Percentiles rank a stretch among this genome's conserved stretches.
Evolutionary conservation across 176 grass and related monocot genomes (phyloP).

Genomic region (Tuctoria greenei): DNA sequence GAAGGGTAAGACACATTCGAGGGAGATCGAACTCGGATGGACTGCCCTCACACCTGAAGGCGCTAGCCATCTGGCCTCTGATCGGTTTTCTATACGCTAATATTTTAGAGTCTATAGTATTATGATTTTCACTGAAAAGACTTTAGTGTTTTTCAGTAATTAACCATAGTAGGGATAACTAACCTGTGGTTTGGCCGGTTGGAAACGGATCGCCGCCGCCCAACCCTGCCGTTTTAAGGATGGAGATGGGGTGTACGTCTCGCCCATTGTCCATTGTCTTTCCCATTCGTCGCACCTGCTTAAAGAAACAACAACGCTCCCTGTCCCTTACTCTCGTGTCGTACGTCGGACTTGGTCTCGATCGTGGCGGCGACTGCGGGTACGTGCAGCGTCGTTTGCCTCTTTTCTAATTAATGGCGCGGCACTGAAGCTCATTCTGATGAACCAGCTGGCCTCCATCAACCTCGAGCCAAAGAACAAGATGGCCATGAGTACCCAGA

Average conservation of each 20-base stretch:
- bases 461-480: background rate
- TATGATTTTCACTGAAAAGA: too few species aligned
- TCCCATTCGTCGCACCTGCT: background rate
- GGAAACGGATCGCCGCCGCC: background rate
- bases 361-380: background rate
- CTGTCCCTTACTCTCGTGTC: conserved; percentile 1
- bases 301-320: background rate
- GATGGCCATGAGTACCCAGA: background rate
- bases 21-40: too few species aligned
- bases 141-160: too few species aligned
- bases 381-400: background rate
- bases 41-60: too few species aligned
- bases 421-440: background rate
- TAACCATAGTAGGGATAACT: too few species aligned
- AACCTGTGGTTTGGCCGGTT: background rate
- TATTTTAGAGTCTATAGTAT: too few species aligned
- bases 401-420: background rate
- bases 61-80: too few species aligned
- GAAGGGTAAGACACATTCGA: too few species aligned
- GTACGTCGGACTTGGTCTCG: conserved; percentile 17
- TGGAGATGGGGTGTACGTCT: too few species aligned
- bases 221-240: too few species aligned
- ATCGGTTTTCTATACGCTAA: too few species aligned
- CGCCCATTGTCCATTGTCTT: background rate
- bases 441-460: background rate